Base-by-base conservation (phyloP, 768 basidiomycete species). In the Naematelia encephala region DNA sequence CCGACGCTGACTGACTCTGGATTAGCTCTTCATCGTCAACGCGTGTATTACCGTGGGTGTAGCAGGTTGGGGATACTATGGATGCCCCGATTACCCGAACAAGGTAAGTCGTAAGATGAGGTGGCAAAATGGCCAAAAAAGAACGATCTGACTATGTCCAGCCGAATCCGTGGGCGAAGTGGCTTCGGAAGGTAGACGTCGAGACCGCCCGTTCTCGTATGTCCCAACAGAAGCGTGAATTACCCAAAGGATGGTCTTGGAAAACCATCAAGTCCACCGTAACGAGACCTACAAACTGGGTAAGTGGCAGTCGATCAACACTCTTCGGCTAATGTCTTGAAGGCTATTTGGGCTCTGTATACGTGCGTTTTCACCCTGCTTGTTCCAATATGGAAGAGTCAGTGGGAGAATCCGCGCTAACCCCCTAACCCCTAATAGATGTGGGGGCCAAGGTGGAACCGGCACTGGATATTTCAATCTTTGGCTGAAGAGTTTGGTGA, bases 381-480 rank as follows among this genome's bases (percentile, higher is more conserved):
- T n/a, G n/a, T n/a, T n/a, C n/a, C n/a, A n/a, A n/a, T n/a, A n/a
- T n/a, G n/a, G n/a, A n/a, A n/a, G n/a, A n/a, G n/a, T n/a, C n/a
- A n/a, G n/a, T n/a, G n/a, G n/a, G n/a, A n/a, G n/a, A n/a, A n/a
- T n/a, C n/a, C n/a, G n/a, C n/a, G n/a, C n/a, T n/a, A n/a, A n/a
- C 34, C 34, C 34, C 8, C 34, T 39, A 16, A 39, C 34, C 34
- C 16, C 8, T 16, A 39, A 29, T 39, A 51, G 50, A 10, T 19
- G 47, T 16, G 21, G 45, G 3, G 55, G 45, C 19, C 55, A 56
- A 29, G 55, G 55, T 28, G 55, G 55, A 11, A 47, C 55, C 11
- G 55, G 55, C 25, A 56, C 55, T 28, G 26, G 45, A 16, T 56
- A 48, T 26, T 56, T 56, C 45, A 56, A 56, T 28, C 55, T 56